Conservation (phyloP, 106 monocot species). For the Narthecium ossifragum region DNA sequence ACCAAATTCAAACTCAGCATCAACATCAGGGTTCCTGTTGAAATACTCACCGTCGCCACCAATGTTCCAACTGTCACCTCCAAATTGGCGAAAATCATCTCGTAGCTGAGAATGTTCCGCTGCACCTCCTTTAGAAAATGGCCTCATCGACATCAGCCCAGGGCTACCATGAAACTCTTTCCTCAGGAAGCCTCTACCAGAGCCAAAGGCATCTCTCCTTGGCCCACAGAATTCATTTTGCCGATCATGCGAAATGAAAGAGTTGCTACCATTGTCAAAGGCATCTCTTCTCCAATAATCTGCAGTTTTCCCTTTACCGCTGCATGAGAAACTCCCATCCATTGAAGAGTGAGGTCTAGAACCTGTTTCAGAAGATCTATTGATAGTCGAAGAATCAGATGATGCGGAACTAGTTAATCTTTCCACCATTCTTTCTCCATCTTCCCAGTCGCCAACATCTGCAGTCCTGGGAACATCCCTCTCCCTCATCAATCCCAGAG, state of each 20-base stretch:
- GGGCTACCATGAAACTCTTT: slow-evolving; percentile 30
- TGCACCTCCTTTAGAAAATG: slow-evolving; percentile 38
- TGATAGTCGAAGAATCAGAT: slow-evolving; percentile 38
- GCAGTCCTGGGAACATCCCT: slow-evolving; percentile 18
- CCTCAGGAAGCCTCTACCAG: slow-evolving; percentile 32
- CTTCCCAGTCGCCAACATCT: slow-evolving; percentile 49
- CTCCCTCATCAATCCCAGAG: slow-evolving; percentile 13
- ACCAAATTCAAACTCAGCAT: slow-evolving; percentile 47
- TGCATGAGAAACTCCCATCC: slow-evolving; percentile 30
- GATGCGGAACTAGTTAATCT: slow-evolving; percentile 31
- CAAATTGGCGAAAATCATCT: slow-evolving; percentile 31
- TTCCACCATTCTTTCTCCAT: slow-evolving; percentile 56
- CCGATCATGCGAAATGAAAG: slow-evolving; percentile 20
- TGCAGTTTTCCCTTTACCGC: slow-evolving; percentile 35
- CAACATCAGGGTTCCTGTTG: slow-evolving; percentile 32
- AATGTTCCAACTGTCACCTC: slow-evolving; percentile 42
- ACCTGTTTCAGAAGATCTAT: slow-evolving; percentile 30
- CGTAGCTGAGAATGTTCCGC: slow-evolving; percentile 19
- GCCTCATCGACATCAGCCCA: slow-evolving; percentile 17
- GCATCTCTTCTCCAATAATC: slow-evolving; percentile 36
- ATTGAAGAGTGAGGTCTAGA: slow-evolving; percentile 29
- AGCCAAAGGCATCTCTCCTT: slow-evolving; percentile 37
- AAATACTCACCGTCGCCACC: slow-evolving; percentile 30
- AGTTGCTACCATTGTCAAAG: slow-evolving; percentile 24
- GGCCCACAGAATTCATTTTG: slow-evolving; percentile 24